phyloP scores from a whole-genome alignment of 345 rosid genomes.

The Gossypium ekmanianum region DNA sequence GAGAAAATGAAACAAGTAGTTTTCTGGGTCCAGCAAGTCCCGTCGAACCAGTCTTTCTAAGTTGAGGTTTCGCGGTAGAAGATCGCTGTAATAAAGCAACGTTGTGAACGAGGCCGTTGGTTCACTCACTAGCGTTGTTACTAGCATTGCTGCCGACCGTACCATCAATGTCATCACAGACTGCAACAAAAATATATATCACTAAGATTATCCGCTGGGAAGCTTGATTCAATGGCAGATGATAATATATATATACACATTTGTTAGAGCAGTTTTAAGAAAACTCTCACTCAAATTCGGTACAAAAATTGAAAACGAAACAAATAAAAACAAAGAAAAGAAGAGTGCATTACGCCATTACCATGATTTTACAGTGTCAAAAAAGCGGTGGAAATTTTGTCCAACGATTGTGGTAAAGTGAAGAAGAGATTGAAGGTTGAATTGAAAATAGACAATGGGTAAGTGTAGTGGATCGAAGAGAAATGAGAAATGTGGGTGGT shows the following conservation, averaged over 20 bases:
- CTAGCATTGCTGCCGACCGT: conserved; percentile 21
- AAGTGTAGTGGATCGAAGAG: neutral
- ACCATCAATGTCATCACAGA: conserved; percentile 26
- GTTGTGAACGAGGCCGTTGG: conserved; percentile 32
- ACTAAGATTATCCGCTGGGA: neutral
- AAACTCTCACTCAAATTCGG: neutral
- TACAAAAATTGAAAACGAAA: neutral
- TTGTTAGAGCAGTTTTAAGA: neutral
- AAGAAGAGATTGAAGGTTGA: neutral
- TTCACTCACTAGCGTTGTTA: conserved; percentile 22
- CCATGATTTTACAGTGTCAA: neutral
- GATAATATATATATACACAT: neutral
- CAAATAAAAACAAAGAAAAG: neutral
- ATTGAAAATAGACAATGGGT: neutral
- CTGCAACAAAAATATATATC: conserved; percentile 11
- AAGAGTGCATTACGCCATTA: neutral
- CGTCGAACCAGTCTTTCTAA: conserved; percentile 34
- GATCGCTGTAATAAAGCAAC: conserved; percentile 29
- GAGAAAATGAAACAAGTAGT: conserved; percentile 34
- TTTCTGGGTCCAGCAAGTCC: conserved; percentile 29
- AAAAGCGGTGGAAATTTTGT: neutral
- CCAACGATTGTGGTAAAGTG: neutral
- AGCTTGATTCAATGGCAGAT: neutral
- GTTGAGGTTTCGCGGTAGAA: conserved; percentile 42
- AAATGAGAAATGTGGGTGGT: neutral